Percentiles rank a stretch among this genome's conserved stretches.
Evolutionary conservation across 176 grass and related monocot genomes (phyloP).

Genomic region (Thinopyrum elongatum): DNA sequence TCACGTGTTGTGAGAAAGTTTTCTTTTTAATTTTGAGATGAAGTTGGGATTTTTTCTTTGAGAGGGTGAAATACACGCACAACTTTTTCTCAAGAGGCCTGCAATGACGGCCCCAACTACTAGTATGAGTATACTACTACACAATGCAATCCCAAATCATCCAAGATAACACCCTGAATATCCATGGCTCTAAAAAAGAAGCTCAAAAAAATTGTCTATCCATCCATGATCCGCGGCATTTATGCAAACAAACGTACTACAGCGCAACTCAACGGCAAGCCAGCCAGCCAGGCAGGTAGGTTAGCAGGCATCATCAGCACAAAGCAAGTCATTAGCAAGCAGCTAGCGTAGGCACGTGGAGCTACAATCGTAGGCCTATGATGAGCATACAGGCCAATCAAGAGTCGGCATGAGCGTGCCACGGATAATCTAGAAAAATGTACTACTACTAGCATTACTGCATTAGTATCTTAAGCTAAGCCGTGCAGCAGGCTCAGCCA

Average conservation of each 20-base stretch:
- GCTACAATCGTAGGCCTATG: constrained; percentile 26
- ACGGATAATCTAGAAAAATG: constrained; percentile 38
- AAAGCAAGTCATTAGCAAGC: constrained; percentile 6
- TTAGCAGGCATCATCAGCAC: constrained; percentile 2
- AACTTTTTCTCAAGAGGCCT: no score
- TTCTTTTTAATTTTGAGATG: no score
- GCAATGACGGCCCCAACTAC: no score
- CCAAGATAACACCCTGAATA: not conserved
- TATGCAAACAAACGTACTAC: not conserved
- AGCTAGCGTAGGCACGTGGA: not conserved
- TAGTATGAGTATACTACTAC: no score
- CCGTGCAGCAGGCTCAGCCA: not conserved
- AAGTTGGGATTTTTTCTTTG: no score
- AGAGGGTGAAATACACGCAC: no score
- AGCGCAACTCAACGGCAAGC: not conserved
- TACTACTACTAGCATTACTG: not conserved
- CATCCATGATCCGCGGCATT: not conserved
- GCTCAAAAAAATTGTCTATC: not conserved
- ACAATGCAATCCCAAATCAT: no score
- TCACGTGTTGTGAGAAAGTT: no score
- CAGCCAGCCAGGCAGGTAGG: not conserved
- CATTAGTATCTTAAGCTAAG: not conserved
- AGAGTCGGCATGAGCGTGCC: constrained; percentile 37
- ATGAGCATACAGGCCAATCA: constrained; percentile 33
- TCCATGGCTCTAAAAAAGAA: not conserved